Base-by-base conservation (phyloP, 805 yeast species). In the Candida adriatica region DNA sequence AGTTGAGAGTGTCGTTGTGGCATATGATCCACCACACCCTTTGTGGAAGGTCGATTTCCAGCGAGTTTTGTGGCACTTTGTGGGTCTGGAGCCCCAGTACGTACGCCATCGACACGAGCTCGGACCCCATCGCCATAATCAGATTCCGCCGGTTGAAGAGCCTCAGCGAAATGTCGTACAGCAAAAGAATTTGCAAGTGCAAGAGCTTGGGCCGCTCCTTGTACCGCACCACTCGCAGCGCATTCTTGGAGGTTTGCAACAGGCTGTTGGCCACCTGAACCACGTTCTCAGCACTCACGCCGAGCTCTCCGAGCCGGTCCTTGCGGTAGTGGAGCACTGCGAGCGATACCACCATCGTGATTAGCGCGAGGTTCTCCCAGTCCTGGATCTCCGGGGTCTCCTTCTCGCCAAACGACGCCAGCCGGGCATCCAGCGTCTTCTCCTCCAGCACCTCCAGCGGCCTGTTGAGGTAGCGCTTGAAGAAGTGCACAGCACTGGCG, bases 21-120 rank as follows among this genome's bases (percentile, higher is more conserved):
- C 48, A 41, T 3, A 47, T 33, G 18, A 40, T 30, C 51, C 51
- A 47, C 51, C 51, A 47, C 1, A 43, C 25, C 23, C 31, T 37
- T 10, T 42, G 42, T 5, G 43, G 26, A 3, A 30, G 22, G 18
- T 45, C 48, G 13, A 37, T 15, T 13, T 46, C 51, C 15, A 43
- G 22, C 2, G 42, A 26, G 17, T 43, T 43, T 21, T 45, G 39
- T 2, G 49, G 48, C 6, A 39, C 43, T 20, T 37, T 35, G 16
- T 35, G 34, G 3, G 41, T 38, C 22, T 46, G 51, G 6, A 46
- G 19, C 1, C 45, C 44, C 8, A 46, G 34, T 7, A 37, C 36
- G 17, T 46, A 46, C 1, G 48, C 41, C 42, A 46, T 39, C 14
- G 51, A 37, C 10, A 45, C 46, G 20, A 46, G 26, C 18, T 46